A percentile compares a stretch with the other conserved stretches of the same genome.
phyloP scores from a whole-genome alignment of 495 filamentous ascomycete species.

The Talaromyces nanjingensis region DNA sequence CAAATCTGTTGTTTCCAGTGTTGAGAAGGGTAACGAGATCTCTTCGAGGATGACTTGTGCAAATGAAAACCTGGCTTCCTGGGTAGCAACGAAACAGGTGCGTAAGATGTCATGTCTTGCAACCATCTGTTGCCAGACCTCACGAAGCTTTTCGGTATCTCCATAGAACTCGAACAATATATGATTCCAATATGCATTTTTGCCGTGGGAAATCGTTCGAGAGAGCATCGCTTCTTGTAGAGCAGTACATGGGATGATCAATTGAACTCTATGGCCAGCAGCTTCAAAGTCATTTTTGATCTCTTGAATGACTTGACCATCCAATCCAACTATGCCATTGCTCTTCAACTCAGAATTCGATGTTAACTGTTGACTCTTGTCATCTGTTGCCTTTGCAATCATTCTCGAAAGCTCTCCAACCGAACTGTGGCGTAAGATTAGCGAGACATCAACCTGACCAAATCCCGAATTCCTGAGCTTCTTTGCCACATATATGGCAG shows the following conservation, averaged over 20 bases:
- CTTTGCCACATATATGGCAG: conserved; percentile 60
- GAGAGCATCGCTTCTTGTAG: conserved; percentile 77
- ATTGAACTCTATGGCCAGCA: conserved; percentile 32
- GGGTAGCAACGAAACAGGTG: conserved; percentile 53
- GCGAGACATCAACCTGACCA: conserved; percentile 47
- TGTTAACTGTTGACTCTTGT: background rate
- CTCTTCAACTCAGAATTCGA: background rate
- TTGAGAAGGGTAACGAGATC: conserved; percentile 18
- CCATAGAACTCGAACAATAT: conserved; percentile 41
- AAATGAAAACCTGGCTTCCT: conserved; percentile 40
- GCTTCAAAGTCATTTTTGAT: conserved; percentile 14
- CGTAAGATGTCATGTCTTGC: conserved; percentile 56
- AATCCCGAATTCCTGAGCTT: conserved; percentile 34
- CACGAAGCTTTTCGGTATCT: conserved; percentile 29
- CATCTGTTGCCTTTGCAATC: conserved; percentile 14
- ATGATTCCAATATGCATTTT: conserved; percentile 48
- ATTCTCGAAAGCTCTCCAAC: conserved; percentile 46
- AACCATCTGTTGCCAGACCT: conserved; percentile 44
- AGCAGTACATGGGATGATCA: conserved; percentile 69
- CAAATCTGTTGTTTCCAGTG: conserved; percentile 13
- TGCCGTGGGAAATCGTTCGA: conserved; percentile 28
- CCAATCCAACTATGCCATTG: conserved; percentile 10
- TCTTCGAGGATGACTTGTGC: conserved; percentile 49
- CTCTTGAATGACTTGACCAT: conserved; percentile 10
- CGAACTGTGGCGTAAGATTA: conserved; percentile 55